Percentiles rank a stretch among this genome's conserved stretches.
Evolutionary conservation across 208 protist genomes (phyloP).

Genomic region (Trypanosoma cruzi): DNA sequence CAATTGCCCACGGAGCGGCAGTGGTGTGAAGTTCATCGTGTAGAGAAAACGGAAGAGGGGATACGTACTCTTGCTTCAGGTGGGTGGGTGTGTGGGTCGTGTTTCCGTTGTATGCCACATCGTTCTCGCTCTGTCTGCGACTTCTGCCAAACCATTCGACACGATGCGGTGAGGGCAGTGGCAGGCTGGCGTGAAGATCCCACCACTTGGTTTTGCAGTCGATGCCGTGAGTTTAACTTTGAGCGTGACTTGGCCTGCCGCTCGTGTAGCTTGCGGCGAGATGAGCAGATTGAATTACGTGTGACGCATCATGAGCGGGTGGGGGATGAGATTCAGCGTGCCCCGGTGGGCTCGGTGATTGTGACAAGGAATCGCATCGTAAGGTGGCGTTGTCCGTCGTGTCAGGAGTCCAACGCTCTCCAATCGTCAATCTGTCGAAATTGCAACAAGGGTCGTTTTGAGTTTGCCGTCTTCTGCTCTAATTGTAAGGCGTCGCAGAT

Average conservation of each 20-base stretch:
- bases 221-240: slow-evolving; percentile 57
- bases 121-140: slow-evolving; percentile 52
- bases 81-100: slow-evolving; percentile 62
- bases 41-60: slow-evolving; percentile 28
- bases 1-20: slow-evolving; percentile 16
- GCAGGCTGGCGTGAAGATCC: slow-evolving; percentile 25
- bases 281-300: slow-evolving; percentile 12
- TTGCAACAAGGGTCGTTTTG: slow-evolving; percentile 58
- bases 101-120: slow-evolving; percentile 38
- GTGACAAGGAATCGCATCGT: slow-evolving; percentile 57
- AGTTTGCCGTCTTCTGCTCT: slow-evolving; percentile 45
- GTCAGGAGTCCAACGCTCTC: slow-evolving; percentile 68
- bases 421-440: slow-evolving; percentile 50
- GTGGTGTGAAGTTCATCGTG: slow-evolving; percentile 9
- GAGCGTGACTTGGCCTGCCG: slow-evolving; percentile 31
- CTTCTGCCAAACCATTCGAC: slow-evolving; percentile 50
- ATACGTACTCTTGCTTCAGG: slow-evolving; percentile 36
- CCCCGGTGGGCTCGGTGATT: slow-evolving; percentile 48
- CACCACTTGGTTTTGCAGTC: slow-evolving; percentile 40
- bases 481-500: slow-evolving; percentile 29
- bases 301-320: slow-evolving; percentile 33
- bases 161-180: slow-evolving; percentile 33
- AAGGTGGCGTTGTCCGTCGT: slow-evolving; percentile 68
- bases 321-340: slow-evolving; percentile 40
- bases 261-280: slow-evolving; percentile 32